Conservation (phyloP, 768 basidiomycete species). For the Auriculariales sp. region DNA sequence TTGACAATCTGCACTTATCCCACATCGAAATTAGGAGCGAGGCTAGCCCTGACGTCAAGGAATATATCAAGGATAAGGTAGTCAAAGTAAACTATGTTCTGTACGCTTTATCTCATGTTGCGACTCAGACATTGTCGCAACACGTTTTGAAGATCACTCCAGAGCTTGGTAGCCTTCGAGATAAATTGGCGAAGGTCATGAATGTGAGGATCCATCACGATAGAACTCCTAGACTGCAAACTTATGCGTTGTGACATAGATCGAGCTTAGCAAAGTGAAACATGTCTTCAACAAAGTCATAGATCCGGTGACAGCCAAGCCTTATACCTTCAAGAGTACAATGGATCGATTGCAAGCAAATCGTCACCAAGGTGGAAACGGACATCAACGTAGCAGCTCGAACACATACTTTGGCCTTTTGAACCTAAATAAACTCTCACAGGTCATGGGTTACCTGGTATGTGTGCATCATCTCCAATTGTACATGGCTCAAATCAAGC, state of each 20-base stretch:
- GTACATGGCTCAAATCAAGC: not conserved
- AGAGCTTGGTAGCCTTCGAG: constrained; percentile 48
- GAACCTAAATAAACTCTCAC: not conserved
- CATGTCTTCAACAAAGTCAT: too few species aligned
- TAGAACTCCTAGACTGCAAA: too few species aligned
- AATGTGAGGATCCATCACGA: constrained; percentile 35
- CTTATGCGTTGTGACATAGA: too few species aligned
- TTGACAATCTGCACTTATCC: constrained; percentile 91
- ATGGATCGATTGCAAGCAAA: constrained; percentile 21
- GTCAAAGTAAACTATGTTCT: constrained; percentile 3
- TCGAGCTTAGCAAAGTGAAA: too few species aligned
- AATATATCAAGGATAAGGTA: constrained; percentile 83
- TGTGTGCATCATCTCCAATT: constrained; percentile 12
- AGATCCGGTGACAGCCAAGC: constrained; percentile 52
- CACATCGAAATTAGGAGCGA: constrained; percentile 91
- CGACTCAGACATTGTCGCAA: constrained; percentile 49
- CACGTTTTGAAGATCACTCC: constrained; percentile 65
- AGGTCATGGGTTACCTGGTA: constrained; percentile 78
- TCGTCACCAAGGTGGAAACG: too few species aligned
- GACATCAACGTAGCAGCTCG: constrained; percentile 1
- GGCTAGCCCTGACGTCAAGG: constrained; percentile 69
- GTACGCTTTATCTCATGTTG: constrained; percentile 2
- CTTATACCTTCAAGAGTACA: constrained; percentile 39
- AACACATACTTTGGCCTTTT: not conserved
- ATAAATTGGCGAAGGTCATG: constrained; percentile 59